Conservation (phyloP, 768 basidiomycete genomes). For the Lactifluus subvellereus region DNA sequence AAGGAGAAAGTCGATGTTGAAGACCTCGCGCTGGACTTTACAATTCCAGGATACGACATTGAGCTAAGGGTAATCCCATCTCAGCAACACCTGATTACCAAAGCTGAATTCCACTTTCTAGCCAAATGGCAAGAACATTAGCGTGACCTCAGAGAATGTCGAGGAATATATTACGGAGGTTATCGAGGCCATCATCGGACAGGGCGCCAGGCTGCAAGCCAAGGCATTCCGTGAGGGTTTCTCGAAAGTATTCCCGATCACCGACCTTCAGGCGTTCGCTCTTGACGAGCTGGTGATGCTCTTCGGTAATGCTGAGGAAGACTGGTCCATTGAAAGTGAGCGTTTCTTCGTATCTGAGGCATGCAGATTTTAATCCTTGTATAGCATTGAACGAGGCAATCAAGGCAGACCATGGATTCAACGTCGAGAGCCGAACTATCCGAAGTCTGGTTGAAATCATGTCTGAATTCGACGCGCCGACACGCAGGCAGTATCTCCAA, state of each 20-base stretch:
- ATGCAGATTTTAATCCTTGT: constrained; percentile 16
- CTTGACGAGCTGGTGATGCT: constrained; percentile 93
- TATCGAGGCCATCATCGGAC: constrained; percentile 80
- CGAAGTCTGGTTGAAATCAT: constrained; percentile 83
- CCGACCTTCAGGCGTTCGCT: constrained; percentile 87
- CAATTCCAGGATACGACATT: constrained; percentile 91
- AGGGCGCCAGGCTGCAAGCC: constrained; percentile 71
- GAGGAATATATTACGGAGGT: constrained; percentile 86
- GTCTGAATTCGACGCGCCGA: constrained; percentile 65
- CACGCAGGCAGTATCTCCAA: constrained; percentile 85
- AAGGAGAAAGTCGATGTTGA: constrained; percentile 66
- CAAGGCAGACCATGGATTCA: constrained; percentile 98
- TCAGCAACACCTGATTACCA: background rate
- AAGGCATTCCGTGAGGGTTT: constrained; percentile 93
- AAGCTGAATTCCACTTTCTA: constrained; percentile 30
- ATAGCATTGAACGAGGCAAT: constrained; percentile 81
- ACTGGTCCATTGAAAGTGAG: constrained; percentile 91
- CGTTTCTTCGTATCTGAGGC: background rate
- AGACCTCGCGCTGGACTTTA: constrained; percentile 93
- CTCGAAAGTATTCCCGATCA: constrained; percentile 92
- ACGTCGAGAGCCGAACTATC: constrained; percentile 88
- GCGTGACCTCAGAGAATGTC: constrained; percentile 83
- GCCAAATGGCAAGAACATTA: constrained; percentile 72
- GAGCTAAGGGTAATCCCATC: constrained; percentile 60
- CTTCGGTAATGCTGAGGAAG: constrained; percentile 96